Evolutionary conservation across 345 rosid genomes (phyloP), one percentile per base, ranked within the genome.

Genomic region (Kandelia obovata): DNA sequence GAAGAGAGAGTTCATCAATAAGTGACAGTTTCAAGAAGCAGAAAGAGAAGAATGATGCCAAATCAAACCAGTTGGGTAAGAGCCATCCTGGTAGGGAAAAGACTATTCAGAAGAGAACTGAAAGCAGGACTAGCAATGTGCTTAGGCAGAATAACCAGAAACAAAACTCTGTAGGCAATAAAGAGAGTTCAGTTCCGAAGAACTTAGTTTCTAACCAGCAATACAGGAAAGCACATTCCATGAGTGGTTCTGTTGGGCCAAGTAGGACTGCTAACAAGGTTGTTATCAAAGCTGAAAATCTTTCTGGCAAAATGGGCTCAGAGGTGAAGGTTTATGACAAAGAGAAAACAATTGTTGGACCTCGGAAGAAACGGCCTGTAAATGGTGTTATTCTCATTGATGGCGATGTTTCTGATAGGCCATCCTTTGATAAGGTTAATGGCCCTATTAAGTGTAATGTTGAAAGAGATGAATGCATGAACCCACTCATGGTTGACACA

Each of bases 121-220:
- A 67, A 53, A 74, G 46, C 73, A 75, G 64, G 70, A 72, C 76
- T 27, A 77, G 20, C 73, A 65, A 73, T 78, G 83, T 78, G 71
- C 88, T 83, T 73, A 80, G 80, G 71, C 91, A 80, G 75, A 89
- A 80, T 78, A 88, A 78, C 77, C 95, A 79, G 81, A 87, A 87
- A 82, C 98, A 90, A 85, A 93, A 88, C 82, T 69, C 70, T 68
- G 28, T 53, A 16, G 56, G 73, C 15, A 67, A 47, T 58, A 80
- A 79, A 79, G 80, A 70, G 64, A 67, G 62, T 72, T 76, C 83
- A 68, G 68, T 66, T 59, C 78, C 77, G 63, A 76, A 75, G 71
- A 66, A 75, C 73, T 75, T 81, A 32, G 69, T 53, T 61, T 34
- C 79, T 32, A 83, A 81, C 71, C 85, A 77, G 65, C 78, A 72